Conservation (phyloP, 2,329 filamentous ascomycete genomes). For the Seiridium unicorne region DNA sequence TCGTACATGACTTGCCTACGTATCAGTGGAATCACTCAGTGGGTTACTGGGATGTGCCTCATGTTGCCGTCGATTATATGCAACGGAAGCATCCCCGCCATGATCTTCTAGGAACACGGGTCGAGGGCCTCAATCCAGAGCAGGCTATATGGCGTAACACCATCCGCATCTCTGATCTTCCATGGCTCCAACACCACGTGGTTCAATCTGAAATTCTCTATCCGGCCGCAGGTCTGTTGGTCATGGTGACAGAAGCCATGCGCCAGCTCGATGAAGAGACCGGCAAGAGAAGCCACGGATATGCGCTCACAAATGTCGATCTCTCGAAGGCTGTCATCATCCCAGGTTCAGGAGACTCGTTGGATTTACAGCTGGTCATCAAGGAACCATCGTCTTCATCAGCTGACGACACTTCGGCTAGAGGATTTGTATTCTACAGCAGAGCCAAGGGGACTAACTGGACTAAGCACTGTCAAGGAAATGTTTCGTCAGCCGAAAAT, state of each 20-base stretch:
- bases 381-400: not conserved
- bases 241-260: constrained; percentile 20
- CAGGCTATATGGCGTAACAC: constrained; percentile 24
- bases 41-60: constrained; percentile 20
- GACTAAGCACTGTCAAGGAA: constrained; percentile 4
- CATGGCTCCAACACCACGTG: constrained; percentile 17
- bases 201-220: constrained; percentile 17
- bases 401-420: not conserved
- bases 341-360: not conserved
- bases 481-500: not conserved
- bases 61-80: constrained; percentile 21
- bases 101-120: constrained; percentile 20
- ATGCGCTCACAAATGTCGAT: not conserved
- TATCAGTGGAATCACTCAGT: constrained; percentile 27
- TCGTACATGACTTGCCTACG: constrained; percentile 19
- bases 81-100: constrained; percentile 18
- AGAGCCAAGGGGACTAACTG: not conserved
- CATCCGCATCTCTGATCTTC: constrained; percentile 12
- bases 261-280: constrained; percentile 13
- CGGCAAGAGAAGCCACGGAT: not conserved
- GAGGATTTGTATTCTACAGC: constrained; percentile 6
- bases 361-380: constrained; percentile 5
- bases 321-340: constrained; percentile 2
- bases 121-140: constrained; percentile 11
- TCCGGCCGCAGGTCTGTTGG: constrained; percentile 19